Evolutionary conservation across 2,329 filamentous ascomycete species (phyloP).

Genomic region (Chaetomium olivaceum): DNA sequence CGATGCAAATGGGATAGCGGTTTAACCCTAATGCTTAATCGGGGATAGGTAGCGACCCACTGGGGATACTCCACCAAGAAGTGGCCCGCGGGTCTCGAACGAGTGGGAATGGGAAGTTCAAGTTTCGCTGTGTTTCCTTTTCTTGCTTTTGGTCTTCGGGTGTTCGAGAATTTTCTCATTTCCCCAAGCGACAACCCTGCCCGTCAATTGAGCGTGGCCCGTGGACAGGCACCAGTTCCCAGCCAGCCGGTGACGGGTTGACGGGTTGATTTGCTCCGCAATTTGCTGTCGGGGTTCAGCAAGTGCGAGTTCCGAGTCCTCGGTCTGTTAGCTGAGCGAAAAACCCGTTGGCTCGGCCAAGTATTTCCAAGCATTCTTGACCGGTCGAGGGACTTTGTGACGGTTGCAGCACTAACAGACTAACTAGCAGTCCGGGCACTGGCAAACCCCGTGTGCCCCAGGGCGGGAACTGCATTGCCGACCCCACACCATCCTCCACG

Average conservation of each 20-base stretch:
- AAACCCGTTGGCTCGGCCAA: not conserved
- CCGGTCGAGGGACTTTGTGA: not conserved
- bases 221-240: not conserved
- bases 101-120: not conserved
- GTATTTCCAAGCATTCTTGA: not conserved
- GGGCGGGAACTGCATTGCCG: not conserved
- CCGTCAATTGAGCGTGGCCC: not conserved
- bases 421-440: not conserved
- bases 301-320: slow-evolving; percentile 24
- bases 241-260: not conserved
- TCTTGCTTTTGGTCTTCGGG: slow-evolving; percentile 4
- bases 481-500: slow-evolving; percentile 16
- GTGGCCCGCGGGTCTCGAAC: not conserved
- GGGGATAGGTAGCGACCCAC: not conserved
- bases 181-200: not conserved
- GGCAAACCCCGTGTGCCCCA: not conserved
- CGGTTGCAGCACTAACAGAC: slow-evolving; percentile 7
- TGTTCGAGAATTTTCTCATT: slow-evolving; percentile 14
- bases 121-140: slow-evolving; percentile 7
- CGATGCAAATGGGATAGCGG: not conserved
- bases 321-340: slow-evolving; percentile 10
- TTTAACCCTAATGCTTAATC: not conserved
- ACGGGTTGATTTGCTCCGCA: slow-evolving; percentile 11
- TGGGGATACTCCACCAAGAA: not conserved
- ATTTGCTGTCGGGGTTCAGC: slow-evolving; percentile 9